Percentiles rank a stretch among this genome's conserved stretches.
These are phyloP conservation scores for Amauroascus verrucosus DNA, from an alignment of 2,329 filamentous ascomycete species.

Conservation along the genomic window DNA sequence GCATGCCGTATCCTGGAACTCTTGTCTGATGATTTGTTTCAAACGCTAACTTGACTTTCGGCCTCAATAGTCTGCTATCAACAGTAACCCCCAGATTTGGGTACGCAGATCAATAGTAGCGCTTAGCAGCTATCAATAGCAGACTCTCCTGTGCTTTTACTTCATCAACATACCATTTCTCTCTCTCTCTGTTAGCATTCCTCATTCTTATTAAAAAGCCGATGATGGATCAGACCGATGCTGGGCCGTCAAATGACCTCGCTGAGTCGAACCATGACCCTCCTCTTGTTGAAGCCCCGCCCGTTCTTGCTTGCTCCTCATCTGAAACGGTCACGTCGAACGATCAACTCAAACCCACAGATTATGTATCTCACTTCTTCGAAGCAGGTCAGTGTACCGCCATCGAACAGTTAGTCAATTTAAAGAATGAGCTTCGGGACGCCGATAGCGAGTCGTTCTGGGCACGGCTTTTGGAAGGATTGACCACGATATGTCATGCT, in stretches of 20 bases:
- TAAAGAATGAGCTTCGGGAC: conserved; percentile 48
- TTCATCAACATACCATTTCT: neutral
- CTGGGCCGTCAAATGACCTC: neutral
- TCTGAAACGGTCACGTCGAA: neutral
- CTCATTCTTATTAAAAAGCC: neutral
- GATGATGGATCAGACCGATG: conserved; percentile 1
- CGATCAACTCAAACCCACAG: neutral
- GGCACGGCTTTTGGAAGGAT: conserved; percentile 52
- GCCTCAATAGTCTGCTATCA: neutral
- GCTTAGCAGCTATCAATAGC: conserved; percentile 1
- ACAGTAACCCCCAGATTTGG: neutral
- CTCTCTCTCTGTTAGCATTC: neutral
- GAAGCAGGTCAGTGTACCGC: conserved; percentile 48
- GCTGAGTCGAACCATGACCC: neutral
- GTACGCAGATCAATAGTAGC: neutral
- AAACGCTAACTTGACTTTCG: neutral
- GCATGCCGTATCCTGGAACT: neutral
- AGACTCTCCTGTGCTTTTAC: neutral
- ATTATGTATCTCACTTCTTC: neutral
- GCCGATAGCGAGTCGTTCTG: conserved; percentile 53
- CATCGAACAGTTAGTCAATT: conserved; percentile 47
- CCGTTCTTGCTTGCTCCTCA: neutral
- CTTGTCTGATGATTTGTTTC: neutral
- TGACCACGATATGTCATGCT: conserved; percentile 52
- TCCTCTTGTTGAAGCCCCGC: neutral